Base-by-base conservation (phyloP, 805 yeast genomes). In the Yarrowia sp. region DNA sequence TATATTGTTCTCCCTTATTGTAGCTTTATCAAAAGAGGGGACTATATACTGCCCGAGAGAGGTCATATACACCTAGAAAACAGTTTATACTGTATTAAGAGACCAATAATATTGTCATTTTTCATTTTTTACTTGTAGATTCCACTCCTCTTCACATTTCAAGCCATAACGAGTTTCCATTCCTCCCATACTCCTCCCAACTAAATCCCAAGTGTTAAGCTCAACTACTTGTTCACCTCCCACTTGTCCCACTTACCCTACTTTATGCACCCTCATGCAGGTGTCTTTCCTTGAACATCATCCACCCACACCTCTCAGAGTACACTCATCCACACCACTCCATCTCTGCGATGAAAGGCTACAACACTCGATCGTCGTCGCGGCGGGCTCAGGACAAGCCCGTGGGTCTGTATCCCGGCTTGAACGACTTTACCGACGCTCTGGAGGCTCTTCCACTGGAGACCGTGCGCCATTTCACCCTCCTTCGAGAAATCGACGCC, bases 401-500 rank as follows among this genome's bases (percentile, higher is more conserved):
- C 9, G 50, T 42, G 42, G 74, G 68, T n/a, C 52, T 73, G 30
- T 87, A 84, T 71, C 96, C 97, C 0, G 98, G 98, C 0, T 81
- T 95, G 66, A 94, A 93, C 78, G 99, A 95, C 76, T 85, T 95
- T 67, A 83, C 91, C 53, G 99, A 95, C 79, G 93, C 92, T 0
- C 84, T 94, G 63, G 96, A 92, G 75, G 97, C 97, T 30, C 82
- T 92, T 70, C 99, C 99, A 0, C 75, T 83, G 68, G 97, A 92
- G 72, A 82, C 91, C 47, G 85, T 92, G 61, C 85, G 93, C 65
- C 94, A 93, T 75, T 87, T 92, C 76, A 95, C 98, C 1, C 80
- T 92, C 15, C 80, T 95, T 71, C 91, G 92, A 74, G 99, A 95
- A 75, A 92, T 95, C 66, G 98, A 93, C 75, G 98, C 98, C 69